Percentiles rank a stretch among this genome's conserved stretches.
phyloP scores from a whole-genome alignment of 208 protist species.

The Sergeia podlipaevii region DNA sequence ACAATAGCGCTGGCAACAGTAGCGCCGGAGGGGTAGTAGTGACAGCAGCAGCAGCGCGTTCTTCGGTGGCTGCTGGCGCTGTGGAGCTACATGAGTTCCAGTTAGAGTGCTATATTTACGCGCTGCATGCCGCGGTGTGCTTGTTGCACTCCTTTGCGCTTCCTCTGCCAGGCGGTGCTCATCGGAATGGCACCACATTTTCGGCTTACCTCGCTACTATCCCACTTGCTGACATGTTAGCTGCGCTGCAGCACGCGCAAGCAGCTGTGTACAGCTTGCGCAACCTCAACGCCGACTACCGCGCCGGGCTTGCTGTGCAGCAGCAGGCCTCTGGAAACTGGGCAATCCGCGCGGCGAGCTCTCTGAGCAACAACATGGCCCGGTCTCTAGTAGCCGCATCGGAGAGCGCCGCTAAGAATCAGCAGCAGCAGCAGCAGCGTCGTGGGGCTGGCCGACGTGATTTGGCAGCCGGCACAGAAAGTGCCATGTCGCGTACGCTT shows the following conservation, averaged over 20 bases:
- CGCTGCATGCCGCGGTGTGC: slow-evolving; percentile 61
- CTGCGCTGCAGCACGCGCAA: slow-evolving; percentile 36
- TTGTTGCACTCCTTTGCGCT: slow-evolving; percentile 72
- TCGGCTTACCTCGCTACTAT: slow-evolving; percentile 26
- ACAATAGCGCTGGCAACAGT: too few species aligned
- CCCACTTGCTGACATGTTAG: slow-evolving; percentile 25
- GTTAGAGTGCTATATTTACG: slow-evolving; percentile 45
- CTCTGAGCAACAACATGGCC: slow-evolving; percentile 51
- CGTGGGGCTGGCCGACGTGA: too few species aligned
- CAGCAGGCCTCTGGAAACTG: slow-evolving; percentile 13
- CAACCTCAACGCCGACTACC: slow-evolving; percentile 58
- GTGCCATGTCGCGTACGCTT: too few species aligned
- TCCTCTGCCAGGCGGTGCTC: slow-evolving; percentile 6
- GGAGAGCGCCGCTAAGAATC: not conserved
- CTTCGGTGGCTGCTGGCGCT: slow-evolving; percentile 1
- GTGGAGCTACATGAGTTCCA: slow-evolving; percentile 12
- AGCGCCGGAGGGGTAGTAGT: too few species aligned
- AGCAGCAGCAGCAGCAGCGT: slow-evolving; percentile 3
- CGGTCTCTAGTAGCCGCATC: not conserved
- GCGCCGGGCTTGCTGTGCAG: slow-evolving; percentile 23
- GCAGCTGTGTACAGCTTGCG: slow-evolving; percentile 43
- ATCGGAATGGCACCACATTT: slow-evolving; percentile 13
- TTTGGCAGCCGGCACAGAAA: too few species aligned
- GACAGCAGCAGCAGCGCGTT: slow-evolving; percentile 2
- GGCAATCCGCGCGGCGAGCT: slow-evolving; percentile 31